Conservation (phyloP, 1,139 yeast species). For the Taphrina betulina region DNA sequence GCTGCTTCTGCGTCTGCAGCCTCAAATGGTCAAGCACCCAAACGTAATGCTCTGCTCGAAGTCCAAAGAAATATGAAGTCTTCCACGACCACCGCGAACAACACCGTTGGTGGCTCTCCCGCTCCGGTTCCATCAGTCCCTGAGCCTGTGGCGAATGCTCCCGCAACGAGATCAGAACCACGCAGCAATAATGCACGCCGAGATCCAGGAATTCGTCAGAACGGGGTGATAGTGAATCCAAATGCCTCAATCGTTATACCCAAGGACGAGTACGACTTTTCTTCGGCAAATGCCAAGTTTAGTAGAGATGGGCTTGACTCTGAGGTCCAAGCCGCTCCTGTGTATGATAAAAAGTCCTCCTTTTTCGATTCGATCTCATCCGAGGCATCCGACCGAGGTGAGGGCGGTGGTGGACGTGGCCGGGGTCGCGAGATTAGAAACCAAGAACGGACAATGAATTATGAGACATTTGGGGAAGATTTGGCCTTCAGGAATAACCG, state of each 20-base stretch:
- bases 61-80: constrained; percentile 20
- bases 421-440: constrained; percentile 54
- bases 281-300: constrained; percentile 34
- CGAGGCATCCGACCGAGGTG: constrained; percentile 30
- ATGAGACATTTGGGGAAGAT: constrained; percentile 68
- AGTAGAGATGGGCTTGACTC: constrained; percentile 25
- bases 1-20: constrained; percentile 30
- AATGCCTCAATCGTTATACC: constrained; percentile 32
- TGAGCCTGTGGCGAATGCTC: not conserved
- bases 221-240: constrained; percentile 23
- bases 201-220: constrained; percentile 25
- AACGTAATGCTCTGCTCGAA: constrained; percentile 26
- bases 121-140: constrained; percentile 21
- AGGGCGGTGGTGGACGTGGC: constrained; percentile 39
- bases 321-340: constrained; percentile 55
- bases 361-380: constrained; percentile 58
- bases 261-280: constrained; percentile 32
- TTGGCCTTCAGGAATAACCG: constrained; percentile 44
- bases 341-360: constrained; percentile 55
- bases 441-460: constrained; percentile 60
- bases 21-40: constrained; percentile 30
- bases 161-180: constrained; percentile 10
- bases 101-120: constrained; percentile 39
- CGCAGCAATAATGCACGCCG: constrained; percentile 11
- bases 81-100: constrained; percentile 42